Evolutionary conservation across 345 rosid genomes (phyloP).

Genomic region (Jatropha curcas): DNA sequence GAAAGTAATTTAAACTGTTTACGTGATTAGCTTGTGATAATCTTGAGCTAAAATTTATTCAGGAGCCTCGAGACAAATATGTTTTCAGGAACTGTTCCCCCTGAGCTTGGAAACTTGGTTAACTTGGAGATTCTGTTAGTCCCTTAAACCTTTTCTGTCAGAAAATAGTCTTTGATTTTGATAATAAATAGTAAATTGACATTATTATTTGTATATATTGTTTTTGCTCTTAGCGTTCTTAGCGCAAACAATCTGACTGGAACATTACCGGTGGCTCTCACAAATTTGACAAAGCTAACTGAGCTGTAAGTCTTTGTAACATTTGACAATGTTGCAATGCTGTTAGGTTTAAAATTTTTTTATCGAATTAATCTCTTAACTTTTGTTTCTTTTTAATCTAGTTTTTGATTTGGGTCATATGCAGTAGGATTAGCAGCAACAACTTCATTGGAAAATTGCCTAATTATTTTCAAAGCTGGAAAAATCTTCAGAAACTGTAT

Average conservation of each 20-base stretch:
- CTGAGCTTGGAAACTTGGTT: conserved; percentile 42
- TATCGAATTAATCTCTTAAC: background rate
- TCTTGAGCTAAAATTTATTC: background rate
- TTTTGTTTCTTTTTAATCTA: background rate
- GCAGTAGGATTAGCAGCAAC: conserved; percentile 26
- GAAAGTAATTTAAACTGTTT: background rate
- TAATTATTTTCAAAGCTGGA: background rate
- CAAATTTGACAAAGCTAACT: conserved; percentile 12
- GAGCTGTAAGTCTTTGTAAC: conserved; percentile 11
- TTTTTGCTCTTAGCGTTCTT: conserved; percentile 8
- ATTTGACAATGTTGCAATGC: background rate
- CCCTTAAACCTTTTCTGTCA: background rate
- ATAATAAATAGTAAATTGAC: background rate
- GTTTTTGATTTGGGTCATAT: background rate
- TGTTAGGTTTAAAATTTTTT: background rate
- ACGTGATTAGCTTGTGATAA: background rate
- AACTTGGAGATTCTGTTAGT: conserved; percentile 50
- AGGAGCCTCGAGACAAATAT: conserved; percentile 5
- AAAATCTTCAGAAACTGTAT: no score
- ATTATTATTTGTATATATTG: no score
- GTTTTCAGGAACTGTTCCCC: conserved; percentile 29
- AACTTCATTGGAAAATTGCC: conserved; percentile 25
- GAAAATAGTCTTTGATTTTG: background rate
- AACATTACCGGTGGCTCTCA: conserved; percentile 9
- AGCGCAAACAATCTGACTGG: conserved; percentile 27